phyloP scores from a whole-genome alignment of 306 rosid species.

The Potentilla sterilis region DNA sequence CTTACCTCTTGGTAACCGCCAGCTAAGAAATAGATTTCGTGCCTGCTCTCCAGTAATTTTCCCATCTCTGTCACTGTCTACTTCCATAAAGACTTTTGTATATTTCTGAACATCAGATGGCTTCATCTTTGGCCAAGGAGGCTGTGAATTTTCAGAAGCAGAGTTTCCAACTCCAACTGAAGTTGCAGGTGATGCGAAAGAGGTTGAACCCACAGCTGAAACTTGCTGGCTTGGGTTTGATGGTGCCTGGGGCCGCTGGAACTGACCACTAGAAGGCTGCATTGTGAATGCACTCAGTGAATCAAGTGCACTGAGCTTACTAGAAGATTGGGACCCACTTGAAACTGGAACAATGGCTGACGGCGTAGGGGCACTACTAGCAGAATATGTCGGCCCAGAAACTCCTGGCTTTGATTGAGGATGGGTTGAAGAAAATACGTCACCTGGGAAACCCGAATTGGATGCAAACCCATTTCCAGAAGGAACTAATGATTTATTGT shows the following conservation, averaged over 20 bases:
- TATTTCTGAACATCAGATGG: conserved; percentile 92
- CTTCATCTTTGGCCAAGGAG: conserved; percentile 94
- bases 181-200: conserved; percentile 50
- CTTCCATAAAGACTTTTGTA: conserved; percentile 80
- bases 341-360: conserved; percentile 56
- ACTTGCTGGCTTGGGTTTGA: conserved; percentile 51
- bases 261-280: conserved; percentile 49
- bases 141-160: conserved; percentile 50
- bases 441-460: conserved; percentile 44
- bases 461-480: conserved; percentile 81
- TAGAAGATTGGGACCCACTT: conserved; percentile 50
- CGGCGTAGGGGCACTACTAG: conserved; percentile 42
- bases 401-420: conserved; percentile 52
- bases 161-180: conserved; percentile 57
- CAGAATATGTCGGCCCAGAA: conserved; percentile 46
- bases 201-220: conserved; percentile 52
- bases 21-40: conserved; percentile 84
- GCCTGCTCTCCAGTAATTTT: conserved; percentile 96
- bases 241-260: conserved; percentile 50
- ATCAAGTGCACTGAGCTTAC: conserved; percentile 54
- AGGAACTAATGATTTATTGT: conserved; percentile 43
- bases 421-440: conserved; percentile 50
- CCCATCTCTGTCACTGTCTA: conserved; percentile 93
- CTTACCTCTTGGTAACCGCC: conserved; percentile 96
- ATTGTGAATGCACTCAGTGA: conserved; percentile 59